Base-by-base conservation (phyloP, 2,329 filamentous ascomycete genomes). In the Ophiocordyceps camponoti-leonardi region DNA sequence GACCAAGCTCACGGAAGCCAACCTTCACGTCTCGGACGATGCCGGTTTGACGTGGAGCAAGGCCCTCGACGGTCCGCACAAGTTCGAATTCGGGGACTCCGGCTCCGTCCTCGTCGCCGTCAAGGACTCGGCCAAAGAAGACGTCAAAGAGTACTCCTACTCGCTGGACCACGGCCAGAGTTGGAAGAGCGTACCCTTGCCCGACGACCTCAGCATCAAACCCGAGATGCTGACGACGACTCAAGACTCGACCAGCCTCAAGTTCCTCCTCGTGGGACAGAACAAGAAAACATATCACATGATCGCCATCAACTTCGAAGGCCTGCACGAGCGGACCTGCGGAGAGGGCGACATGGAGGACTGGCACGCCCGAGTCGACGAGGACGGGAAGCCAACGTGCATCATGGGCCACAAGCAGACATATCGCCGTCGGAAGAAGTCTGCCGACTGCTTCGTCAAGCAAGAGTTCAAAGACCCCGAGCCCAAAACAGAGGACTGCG, bases 371-470 rank as follows among this genome's bases (percentile, higher is more conserved):
- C 79, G 88, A 16, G 72, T 84, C 35, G 82, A 94, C 57, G 75
- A 83, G 28, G 75, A 94, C 20, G 83, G 83, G 30, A 75, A 94
- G 44, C 75, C 88, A 2, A 85, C 80, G 44, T 98, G 92, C 60
- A 69, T 98, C 52, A 96, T 98, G 90, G 92, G 92, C 19, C 88
- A 94, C 60, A 94, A 81, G 56, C 90, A 96, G 59, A 86, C 76
- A 50, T 98, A 83, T 63, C 74, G 70, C 46, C 79, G 92, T 51
- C 80, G 92, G 54, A 96, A 93, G 68, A 83, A 86, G 59, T 75
- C 85, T 53, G 82, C 84, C 18, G 78, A 94, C 49, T 98, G 93
- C 63, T 94, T 95, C 59, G 73, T 96, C 53, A 83, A 85, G 54
- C 72, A 84, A 49, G 78, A 90, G 45, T 95, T 94, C 66, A 79